These are phyloP conservation scores for Wickerhamomyces ciferrii DNA, from an alignment of 805 yeast genomes.

Conservation along the genomic window DNA sequence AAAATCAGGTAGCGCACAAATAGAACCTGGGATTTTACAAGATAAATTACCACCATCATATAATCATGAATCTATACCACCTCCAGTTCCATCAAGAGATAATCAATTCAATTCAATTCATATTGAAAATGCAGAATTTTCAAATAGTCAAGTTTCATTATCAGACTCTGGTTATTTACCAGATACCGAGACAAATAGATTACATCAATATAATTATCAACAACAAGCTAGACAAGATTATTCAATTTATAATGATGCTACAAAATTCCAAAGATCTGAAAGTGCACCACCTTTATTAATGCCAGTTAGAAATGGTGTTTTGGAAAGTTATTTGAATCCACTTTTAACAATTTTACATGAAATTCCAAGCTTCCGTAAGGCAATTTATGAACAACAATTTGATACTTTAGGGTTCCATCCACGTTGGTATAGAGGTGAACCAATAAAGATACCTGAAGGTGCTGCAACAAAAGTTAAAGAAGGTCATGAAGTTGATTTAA, in stretches of 20 bases:
- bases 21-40: neutral
- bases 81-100: neutral
- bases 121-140: neutral
- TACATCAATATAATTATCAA: neutral
- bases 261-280: constrained; percentile 18
- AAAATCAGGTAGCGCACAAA: neutral
- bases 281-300: constrained; percentile 27
- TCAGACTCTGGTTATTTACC: neutral
- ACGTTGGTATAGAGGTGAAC: constrained; percentile 33
- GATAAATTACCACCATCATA: neutral
- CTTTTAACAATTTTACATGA: constrained; percentile 33
- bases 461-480: constrained; percentile 10
- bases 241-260: constrained; percentile 27
- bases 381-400: constrained; percentile 26
- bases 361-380: constrained; percentile 27
- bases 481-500: constrained; percentile 19
- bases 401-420: constrained; percentile 29
- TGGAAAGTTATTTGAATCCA: constrained; percentile 38
- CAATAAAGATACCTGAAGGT: constrained; percentile 5
- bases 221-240: constrained; percentile 2
- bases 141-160: neutral
- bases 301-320: constrained; percentile 25
- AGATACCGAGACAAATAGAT: neutral
- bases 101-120: neutral
- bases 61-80: neutral